Evolutionary conservation across 345 rosid genomes (phyloP).

Genomic region (Salix dunnii): DNA sequence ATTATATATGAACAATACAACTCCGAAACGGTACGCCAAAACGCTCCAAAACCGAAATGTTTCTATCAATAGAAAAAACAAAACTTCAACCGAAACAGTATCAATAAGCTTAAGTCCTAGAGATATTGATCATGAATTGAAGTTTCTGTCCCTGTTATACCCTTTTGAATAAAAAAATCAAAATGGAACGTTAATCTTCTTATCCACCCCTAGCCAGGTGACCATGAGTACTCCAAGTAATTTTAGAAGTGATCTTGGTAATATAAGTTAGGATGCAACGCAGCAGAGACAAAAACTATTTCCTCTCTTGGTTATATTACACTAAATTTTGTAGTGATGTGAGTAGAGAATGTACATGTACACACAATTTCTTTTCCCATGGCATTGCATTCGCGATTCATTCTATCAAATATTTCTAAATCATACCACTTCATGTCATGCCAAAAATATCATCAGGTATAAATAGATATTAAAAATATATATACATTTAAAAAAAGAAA

Average conservation of each 20-base stretch:
- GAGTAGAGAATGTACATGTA: neutral
- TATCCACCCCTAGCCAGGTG: neutral
- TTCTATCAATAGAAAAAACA: no score
- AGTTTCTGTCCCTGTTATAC: conserved; percentile 69
- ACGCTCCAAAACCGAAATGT: no score
- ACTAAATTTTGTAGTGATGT: neutral
- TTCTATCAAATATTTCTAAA: neutral
- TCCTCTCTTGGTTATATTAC: neutral
- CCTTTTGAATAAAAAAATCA: conserved; percentile 33
- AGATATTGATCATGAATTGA: conserved; percentile 75
- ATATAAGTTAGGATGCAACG: neutral
- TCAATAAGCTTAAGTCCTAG: no score
- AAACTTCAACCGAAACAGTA: no score
- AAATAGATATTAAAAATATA: neutral
- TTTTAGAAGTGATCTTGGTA: neutral
- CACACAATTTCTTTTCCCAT: neutral
- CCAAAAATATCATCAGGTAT: neutral
- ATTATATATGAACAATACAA: no score
- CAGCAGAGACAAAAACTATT: neutral
- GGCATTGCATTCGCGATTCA: neutral
- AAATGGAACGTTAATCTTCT: neutral
- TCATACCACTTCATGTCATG: neutral
- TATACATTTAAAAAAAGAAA: neutral
- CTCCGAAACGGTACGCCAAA: no score
- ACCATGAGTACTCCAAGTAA: neutral